A percentile compares a stretch with the other conserved stretches of the same genome.
phyloP scores from a whole-genome alignment of 768 basidiomycete species.

The Harrya chromipes region DNA sequence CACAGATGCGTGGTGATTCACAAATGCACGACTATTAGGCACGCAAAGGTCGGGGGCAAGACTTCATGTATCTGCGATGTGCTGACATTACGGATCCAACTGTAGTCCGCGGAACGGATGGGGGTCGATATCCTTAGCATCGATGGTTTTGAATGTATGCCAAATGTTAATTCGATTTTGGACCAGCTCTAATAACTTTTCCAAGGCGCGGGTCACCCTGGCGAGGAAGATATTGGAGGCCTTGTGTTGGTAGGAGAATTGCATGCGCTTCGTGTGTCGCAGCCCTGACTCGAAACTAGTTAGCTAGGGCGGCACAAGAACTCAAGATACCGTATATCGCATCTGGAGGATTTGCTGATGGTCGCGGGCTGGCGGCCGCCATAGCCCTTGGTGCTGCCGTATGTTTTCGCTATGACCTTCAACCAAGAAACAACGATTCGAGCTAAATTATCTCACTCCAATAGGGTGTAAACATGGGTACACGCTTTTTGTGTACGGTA shows the following conservation, averaged over 20 bases:
- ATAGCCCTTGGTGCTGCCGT: slow-evolving; percentile 80
- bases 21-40: slow-evolving; percentile 85
- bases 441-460: background rate
- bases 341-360: slow-evolving; percentile 88
- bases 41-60: slow-evolving; percentile 61
- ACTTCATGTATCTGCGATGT: slow-evolving; percentile 21
- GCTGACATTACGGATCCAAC: background rate
- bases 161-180: background rate
- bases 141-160: slow-evolving; percentile 86
- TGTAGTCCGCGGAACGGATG: slow-evolving; percentile 59
- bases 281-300: slow-evolving; percentile 38
- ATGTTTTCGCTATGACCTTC: slow-evolving; percentile 27
- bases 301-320: slow-evolving; percentile 84
- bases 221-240: slow-evolving; percentile 91
- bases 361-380: slow-evolving; percentile 77
- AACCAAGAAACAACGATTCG: background rate
- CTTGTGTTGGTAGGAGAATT: slow-evolving; percentile 61
- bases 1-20: slow-evolving; percentile 79
- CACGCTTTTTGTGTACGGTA: slow-evolving; percentile 89
- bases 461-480: slow-evolving; percentile 89
- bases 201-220: slow-evolving; percentile 90
- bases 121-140: slow-evolving; percentile 89
- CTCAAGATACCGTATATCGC: slow-evolving; percentile 84
- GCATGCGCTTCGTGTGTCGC: background rate
- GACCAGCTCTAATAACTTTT: slow-evolving; percentile 5